Conservation (phyloP, 805 yeast genomes). For the Grigorovia jiainica region DNA sequence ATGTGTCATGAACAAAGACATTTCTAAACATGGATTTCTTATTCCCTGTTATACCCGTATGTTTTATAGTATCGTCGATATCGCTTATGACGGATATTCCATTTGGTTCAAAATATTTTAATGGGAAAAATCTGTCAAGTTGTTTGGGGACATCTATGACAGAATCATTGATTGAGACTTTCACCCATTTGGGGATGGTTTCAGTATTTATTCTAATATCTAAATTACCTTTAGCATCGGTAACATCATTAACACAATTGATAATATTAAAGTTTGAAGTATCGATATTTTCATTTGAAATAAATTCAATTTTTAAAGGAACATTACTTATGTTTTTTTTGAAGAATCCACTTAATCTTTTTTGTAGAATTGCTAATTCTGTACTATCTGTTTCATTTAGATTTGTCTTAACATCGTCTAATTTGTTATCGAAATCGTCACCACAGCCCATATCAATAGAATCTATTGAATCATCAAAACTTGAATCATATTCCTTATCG, state of each 20-base stretch:
- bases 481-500: neutral
- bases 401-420: neutral
- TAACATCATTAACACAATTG: slow-evolving; percentile 28
- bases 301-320: slow-evolving; percentile 44
- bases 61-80: slow-evolving; percentile 87
- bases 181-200: slow-evolving; percentile 41
- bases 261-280: slow-evolving; percentile 33
- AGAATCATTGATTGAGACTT: slow-evolving; percentile 19
- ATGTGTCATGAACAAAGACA: slow-evolving; percentile 57
- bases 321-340: slow-evolving; percentile 56
- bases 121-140: slow-evolving; percentile 10
- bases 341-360: slow-evolving; percentile 61
- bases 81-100: slow-evolving; percentile 80
- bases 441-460: too few relatives aligned
- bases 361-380: slow-evolving; percentile 43
- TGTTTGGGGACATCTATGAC: slow-evolving; percentile 7
- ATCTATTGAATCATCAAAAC: neutral
- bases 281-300: slow-evolving; percentile 14
- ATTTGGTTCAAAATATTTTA: slow-evolving; percentile 13
- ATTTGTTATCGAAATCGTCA: neutral
- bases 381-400: slow-evolving; percentile 1
- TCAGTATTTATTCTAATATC: slow-evolving; percentile 41
- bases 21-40: slow-evolving; percentile 75
- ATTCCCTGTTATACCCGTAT: slow-evolving; percentile 85
- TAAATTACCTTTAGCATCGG: slow-evolving; percentile 65